phyloP scores from a whole-genome alignment of 495 filamentous ascomycete genomes.

The Talaromyces adpressus region DNA sequence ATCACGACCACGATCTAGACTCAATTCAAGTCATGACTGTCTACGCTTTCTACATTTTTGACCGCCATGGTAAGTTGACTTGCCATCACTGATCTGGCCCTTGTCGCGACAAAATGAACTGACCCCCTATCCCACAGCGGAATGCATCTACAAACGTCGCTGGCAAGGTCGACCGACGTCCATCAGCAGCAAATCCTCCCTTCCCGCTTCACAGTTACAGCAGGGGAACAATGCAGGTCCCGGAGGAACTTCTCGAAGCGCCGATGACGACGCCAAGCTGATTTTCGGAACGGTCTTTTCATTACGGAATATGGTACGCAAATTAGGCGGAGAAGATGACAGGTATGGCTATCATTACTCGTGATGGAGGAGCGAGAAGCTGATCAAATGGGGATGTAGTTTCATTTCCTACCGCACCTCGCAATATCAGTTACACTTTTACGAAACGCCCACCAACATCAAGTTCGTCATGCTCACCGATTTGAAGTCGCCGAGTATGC shows the following conservation, averaged over 20 bases:
- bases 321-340: conserved; percentile 85
- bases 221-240: conserved; percentile 22
- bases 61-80: conserved; percentile 74
- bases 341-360: conserved; percentile 34
- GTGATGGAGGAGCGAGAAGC: not conserved
- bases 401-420: conserved; percentile 86
- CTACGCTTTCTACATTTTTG: conserved; percentile 98
- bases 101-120: not conserved
- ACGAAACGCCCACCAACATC: conserved; percentile 91
- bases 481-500: conserved; percentile 79
- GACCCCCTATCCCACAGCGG: conserved; percentile 52
- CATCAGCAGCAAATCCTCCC: conserved; percentile 28
- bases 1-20: not conserved
- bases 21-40: conserved; percentile 59
- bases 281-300: conserved; percentile 97
- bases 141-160: conserved; percentile 91
- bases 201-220: conserved; percentile 23
- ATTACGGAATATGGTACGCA: conserved; percentile 91
- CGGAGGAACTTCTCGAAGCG: conserved; percentile 45
- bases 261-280: conserved; percentile 88
- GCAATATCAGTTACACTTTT: conserved; percentile 98
- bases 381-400: conserved; percentile 30
- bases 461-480: conserved; percentile 98
- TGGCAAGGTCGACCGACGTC: conserved; percentile 54
- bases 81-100: not conserved